These are phyloP conservation scores for Epichloe gansuensis DNA, from an alignment of 2,329 filamentous ascomycete genomes.

Conservation along the genomic window DNA sequence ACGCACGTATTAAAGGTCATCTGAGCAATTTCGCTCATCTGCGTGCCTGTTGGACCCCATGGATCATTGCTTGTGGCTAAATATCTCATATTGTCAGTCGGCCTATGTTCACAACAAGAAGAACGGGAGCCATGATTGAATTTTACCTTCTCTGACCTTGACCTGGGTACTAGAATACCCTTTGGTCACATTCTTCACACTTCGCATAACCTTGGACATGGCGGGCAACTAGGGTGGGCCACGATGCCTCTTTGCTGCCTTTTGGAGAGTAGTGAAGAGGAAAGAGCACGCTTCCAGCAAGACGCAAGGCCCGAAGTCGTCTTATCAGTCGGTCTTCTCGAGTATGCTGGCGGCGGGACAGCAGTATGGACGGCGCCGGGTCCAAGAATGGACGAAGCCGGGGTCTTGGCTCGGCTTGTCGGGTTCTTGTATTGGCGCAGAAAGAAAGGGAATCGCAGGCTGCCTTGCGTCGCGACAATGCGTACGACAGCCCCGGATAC, in stretches of 20 bases:
- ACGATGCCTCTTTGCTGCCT: conserved; percentile 1
- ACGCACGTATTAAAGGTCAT: conserved; percentile 95
- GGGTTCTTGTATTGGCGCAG: background rate
- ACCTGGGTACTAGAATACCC: conserved; percentile 94
- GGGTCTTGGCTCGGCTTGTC: background rate
- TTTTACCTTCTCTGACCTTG: conserved; percentile 88
- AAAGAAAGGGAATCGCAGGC: background rate
- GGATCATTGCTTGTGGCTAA: conserved; percentile 95
- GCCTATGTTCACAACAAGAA: background rate
- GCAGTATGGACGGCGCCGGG: background rate
- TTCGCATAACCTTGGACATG: conserved; percentile 97
- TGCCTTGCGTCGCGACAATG: background rate
- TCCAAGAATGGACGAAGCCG: background rate
- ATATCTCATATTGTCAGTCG: conserved; percentile 10
- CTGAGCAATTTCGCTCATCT: conserved; percentile 97
- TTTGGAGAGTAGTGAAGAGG: background rate
- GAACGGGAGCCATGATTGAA: background rate
- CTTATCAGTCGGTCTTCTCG: background rate
- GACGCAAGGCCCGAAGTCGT: background rate
- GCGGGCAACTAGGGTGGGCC: conserved; percentile 18
- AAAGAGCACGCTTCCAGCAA: background rate
- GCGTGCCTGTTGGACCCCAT: conserved; percentile 94
- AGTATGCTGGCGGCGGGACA: background rate
- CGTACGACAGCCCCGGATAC: background rate
- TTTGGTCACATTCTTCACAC: conserved; percentile 98